Conservation (phyloP, 805 yeast genomes). For the Torulaspora indica region DNA sequence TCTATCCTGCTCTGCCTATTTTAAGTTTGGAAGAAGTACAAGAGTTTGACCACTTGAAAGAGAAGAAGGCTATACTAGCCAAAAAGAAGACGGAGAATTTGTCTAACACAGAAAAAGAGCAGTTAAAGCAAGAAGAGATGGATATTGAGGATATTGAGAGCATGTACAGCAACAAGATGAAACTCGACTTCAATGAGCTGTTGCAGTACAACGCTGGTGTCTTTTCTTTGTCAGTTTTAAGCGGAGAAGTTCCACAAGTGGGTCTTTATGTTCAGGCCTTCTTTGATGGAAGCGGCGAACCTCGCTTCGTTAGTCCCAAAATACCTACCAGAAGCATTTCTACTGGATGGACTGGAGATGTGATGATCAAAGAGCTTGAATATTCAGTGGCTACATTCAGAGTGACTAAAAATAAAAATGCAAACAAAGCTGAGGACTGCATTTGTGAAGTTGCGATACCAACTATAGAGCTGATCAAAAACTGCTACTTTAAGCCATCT, state of each 20-base stretch:
- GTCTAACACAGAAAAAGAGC: conserved; percentile 29
- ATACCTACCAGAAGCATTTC: conserved; percentile 37
- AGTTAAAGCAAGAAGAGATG: conserved; percentile 29
- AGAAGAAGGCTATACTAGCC: conserved; percentile 37
- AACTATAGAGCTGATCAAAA: conserved; percentile 58
- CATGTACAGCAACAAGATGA: conserved; percentile 41
- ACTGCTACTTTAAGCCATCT: conserved; percentile 59
- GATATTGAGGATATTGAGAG: conserved; percentile 38
- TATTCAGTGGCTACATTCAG: conserved; percentile 64
- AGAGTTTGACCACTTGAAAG: conserved; percentile 47
- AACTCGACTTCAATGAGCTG: conserved; percentile 55
- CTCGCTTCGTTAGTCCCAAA: conserved; percentile 54
- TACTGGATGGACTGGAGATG: conserved; percentile 61
- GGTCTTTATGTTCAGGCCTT: conserved; percentile 66
- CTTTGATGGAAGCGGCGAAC: conserved; percentile 69
- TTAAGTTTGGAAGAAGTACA: conserved; percentile 66
- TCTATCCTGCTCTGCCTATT: conserved; percentile 81
- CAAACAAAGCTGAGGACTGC: conserved; percentile 52
- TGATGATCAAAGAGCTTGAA: conserved; percentile 68
- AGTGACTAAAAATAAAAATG: conserved; percentile 50
- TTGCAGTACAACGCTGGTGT: conserved; percentile 67
- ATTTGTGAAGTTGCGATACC: conserved; percentile 62
- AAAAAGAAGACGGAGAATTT: conserved; percentile 33
- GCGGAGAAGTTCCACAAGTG: conserved; percentile 51
- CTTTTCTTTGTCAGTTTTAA: conserved; percentile 59